Evolutionary conservation across 164 flowering plant species (phyloP).

Genomic region (Magnolia changhungtana): DNA sequence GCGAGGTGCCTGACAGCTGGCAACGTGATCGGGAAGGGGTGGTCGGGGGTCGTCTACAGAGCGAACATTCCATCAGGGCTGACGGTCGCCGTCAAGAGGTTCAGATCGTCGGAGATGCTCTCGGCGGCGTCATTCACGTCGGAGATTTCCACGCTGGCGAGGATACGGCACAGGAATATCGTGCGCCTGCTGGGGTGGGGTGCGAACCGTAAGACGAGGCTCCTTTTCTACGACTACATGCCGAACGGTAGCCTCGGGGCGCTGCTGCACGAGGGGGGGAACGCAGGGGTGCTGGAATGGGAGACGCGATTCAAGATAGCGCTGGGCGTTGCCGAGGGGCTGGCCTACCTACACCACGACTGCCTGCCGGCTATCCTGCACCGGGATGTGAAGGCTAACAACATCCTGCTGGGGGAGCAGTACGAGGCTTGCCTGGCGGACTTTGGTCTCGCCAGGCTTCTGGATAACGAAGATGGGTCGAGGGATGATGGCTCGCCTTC

Average conservation of each 20-base stretch:
- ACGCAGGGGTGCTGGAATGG: constrained; percentile 73
- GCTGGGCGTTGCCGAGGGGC: constrained; percentile 84
- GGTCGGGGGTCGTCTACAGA: constrained; percentile 91
- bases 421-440: constrained; percentile 81
- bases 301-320: constrained; percentile 66
- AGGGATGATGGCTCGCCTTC: constrained; percentile 27
- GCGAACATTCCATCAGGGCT: constrained; percentile 58
- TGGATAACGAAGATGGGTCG: constrained; percentile 19
- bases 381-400: constrained; percentile 95
- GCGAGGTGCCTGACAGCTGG: constrained; percentile 55
- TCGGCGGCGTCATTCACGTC: constrained; percentile 62
- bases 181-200: constrained; percentile 85
- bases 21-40: constrained; percentile 85
- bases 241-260: constrained; percentile 91
- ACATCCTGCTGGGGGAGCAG: constrained; percentile 61
- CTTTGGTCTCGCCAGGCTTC: constrained; percentile 77
- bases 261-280: constrained; percentile 41
- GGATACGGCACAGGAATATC: constrained; percentile 82
- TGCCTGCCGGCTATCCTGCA: constrained; percentile 88
- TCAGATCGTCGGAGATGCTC: constrained; percentile 62
- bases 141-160: constrained; percentile 76
- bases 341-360: constrained; percentile 92
- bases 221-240: constrained; percentile 80
- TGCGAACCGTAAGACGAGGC: constrained; percentile 54
- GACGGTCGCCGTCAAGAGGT: constrained; percentile 77